Evolutionary conservation across 768 basidiomycete genomes (phyloP), one percentile per base, ranked within the genome.

Genomic region (Serendipita sp.): DNA sequence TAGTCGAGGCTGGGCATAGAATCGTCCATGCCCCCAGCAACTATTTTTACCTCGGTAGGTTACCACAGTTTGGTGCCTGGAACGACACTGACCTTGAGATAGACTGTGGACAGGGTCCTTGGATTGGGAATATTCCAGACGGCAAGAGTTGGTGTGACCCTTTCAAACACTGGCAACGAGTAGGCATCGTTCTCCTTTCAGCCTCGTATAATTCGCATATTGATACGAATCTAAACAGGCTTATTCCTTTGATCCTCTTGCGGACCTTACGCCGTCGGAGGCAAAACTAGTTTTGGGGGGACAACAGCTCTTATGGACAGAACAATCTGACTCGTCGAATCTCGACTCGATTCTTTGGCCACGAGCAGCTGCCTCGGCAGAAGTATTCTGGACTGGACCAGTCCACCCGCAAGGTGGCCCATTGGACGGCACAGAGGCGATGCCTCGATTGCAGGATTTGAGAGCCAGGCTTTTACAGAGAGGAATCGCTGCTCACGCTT

Each of bases 161-260:
- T 0, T 88, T 84, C 81, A 88, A 88, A 71, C 82, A 82, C 3
- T 90, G 88, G 88, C 82, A 85, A 68, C 79, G 81, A 72, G 84
- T 85, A 62, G 63, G 68, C 45, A 63, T 63, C 2, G 9, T 24
- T 20, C 22, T 17, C 31, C 28, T 4, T 22, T 31, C 68, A 30
- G 34, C 24, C 42, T 4, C 30, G 34, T 4, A 38, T 20, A 43
- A 41, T 30, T 33, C 50, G 9, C 66, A 61, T 63, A 67, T 68
- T 11, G 73, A 45, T 64, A 68, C 51, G 70, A 69, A 2, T 64
- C 33, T 41, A 1, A 56, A 73, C 76, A 74, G 71, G 72, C 84
- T 1, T 86, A 84, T 72, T 81, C 82, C 2, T 90, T 89, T 72
- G 78, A 91, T 69, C 88, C 88, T 0, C 75, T 77, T 43, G 78